These are phyloP conservation scores for Polyplosphaeria fusca DNA, from an alignment of 495 filamentous ascomycete species.

Conservation along the genomic window DNA sequence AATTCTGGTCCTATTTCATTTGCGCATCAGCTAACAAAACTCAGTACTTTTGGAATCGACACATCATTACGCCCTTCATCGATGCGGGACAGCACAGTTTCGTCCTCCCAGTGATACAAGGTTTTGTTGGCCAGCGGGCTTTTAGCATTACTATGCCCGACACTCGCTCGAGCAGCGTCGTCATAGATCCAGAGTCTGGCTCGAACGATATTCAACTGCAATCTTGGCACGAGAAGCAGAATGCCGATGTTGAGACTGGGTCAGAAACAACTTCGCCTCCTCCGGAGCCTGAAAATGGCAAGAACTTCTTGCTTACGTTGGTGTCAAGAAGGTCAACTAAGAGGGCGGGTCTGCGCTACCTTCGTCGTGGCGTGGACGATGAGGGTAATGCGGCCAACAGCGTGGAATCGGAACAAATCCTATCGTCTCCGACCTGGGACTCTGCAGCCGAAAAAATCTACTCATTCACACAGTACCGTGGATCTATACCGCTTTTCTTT, in stretches of 20 bases:
- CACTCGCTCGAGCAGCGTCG: conserved; percentile 25
- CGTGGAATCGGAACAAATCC: conserved; percentile 91
- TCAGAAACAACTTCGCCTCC: conserved; percentile 18
- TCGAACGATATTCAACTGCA: conserved; percentile 25
- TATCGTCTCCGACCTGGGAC: conserved; percentile 64
- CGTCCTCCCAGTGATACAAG: conserved; percentile 83
- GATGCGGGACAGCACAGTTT: conserved; percentile 62
- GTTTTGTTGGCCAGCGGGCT: conserved; percentile 84
- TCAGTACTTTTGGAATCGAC: conserved; percentile 86
- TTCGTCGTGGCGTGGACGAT: conserved; percentile 88
- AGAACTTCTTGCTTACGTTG: conserved; percentile 69
- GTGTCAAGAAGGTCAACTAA: conserved; percentile 82
- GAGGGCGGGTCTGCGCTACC: conserved; percentile 82
- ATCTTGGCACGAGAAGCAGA: conserved; percentile 2
- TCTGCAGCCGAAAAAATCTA: conserved; percentile 58
- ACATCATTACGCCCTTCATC: conserved; percentile 72
- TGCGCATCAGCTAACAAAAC: background rate
- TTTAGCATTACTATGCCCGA: conserved; percentile 59
- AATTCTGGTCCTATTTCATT: background rate
- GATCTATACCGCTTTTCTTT: conserved; percentile 89
- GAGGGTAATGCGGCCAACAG: conserved; percentile 82
- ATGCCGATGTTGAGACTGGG: background rate
- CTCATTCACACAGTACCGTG: conserved; percentile 81
- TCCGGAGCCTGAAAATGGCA: conserved; percentile 12
- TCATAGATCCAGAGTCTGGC: conserved; percentile 30